Base-by-base conservation (phyloP, 139 green algal genomes). In the Micractinium sp. region DNA sequence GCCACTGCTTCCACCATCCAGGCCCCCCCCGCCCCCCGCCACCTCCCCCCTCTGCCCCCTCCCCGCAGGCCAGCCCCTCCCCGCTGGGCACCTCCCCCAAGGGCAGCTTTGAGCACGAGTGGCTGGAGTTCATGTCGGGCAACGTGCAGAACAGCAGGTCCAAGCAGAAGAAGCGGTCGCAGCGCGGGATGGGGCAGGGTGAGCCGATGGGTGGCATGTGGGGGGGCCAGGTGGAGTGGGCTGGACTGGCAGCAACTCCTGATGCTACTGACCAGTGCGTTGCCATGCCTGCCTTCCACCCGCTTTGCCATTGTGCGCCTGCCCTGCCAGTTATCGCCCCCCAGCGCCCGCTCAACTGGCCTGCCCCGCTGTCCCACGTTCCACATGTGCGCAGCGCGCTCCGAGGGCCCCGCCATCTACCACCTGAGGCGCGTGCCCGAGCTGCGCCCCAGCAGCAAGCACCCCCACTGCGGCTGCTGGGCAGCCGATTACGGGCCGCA, bases 81-180 rank as follows among this genome's bases (percentile, higher is more conserved):
- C 36, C 38, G 53, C 53, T 92, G 38, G 92, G 92, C 22, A 89
- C 53, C 81, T 94, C 91, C 35, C 92, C 92, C 27, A 33, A 89
- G 41, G 91, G 92, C 38, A 92, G 79, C 83, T 94, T 94, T 86
- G 88, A 93, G 75, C 69, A 85, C 56, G 92, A 93, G 87, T 93
- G 91, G 92, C 80, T 89, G 63, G 31, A 78, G 25, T 95, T 94
- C 67, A 94, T 95, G 92, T 41, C 35, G 13, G 47, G 33, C 23
- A 88, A 77, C 38, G 80, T 93, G 12, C 16, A 33, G 3, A 69
- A 53, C 23, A 41, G 66, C 16, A 23, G 81, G 2, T 38, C 63
- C 56, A 87, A 85, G 80, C 81, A 86, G 73, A 71, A 81, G 9
- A 47, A 47, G 20, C 85, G 85, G 29, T 73, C n/a, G 67, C 67